A percentile compares a stretch with the other conserved stretches of the same genome.
phyloP scores from a whole-genome alignment of 2,329 filamentous ascomycete species.

The Paraconiothyrium sp. region DNA sequence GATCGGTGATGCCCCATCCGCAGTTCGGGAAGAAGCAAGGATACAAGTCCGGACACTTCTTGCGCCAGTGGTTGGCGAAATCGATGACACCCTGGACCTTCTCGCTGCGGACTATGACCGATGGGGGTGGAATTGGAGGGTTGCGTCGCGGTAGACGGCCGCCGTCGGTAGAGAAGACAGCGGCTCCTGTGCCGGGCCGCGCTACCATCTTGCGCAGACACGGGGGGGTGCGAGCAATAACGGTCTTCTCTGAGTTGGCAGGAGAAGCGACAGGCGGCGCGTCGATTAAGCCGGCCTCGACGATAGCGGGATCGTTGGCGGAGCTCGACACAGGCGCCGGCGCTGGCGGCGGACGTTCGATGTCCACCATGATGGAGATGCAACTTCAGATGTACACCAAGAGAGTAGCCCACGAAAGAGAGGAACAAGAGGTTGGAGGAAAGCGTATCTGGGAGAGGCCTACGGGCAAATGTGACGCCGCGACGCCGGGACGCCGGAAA shows the following conservation, averaged over 20 bases:
- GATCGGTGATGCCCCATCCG: conserved; percentile 40
- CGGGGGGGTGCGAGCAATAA: conserved; percentile 15
- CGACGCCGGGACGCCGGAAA: conserved; percentile 17
- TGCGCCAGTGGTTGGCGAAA: conserved; percentile 33
- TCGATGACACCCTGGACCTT: conserved; percentile 26
- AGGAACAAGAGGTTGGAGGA: not conserved
- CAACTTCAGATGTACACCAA: not conserved
- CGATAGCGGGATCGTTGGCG: conserved; percentile 10
- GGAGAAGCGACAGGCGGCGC: conserved; percentile 13
- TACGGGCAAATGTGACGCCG: not conserved
- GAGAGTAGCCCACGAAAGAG: not conserved
- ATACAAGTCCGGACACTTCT: conserved; percentile 36
- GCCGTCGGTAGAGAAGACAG: conserved; percentile 44
- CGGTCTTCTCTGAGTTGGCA: conserved; percentile 22
- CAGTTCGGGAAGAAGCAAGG: conserved; percentile 38
- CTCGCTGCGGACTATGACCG: conserved; percentile 39
- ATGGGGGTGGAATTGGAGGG: conserved; percentile 25
- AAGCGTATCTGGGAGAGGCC: not conserved
- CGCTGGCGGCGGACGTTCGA: conserved; percentile 9
- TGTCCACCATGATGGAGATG: conserved; percentile 15
- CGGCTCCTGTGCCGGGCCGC: conserved; percentile 20
- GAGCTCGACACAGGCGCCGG: conserved; percentile 15
- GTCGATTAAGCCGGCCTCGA: conserved; percentile 6
- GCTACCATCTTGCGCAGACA: conserved; percentile 16
- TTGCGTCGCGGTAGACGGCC: conserved; percentile 31